Percentiles rank a stretch among this genome's conserved stretches.
Conservation (phyloP, 192 early-diverging fungal genomes). For the Podila epicladia region DNA sequence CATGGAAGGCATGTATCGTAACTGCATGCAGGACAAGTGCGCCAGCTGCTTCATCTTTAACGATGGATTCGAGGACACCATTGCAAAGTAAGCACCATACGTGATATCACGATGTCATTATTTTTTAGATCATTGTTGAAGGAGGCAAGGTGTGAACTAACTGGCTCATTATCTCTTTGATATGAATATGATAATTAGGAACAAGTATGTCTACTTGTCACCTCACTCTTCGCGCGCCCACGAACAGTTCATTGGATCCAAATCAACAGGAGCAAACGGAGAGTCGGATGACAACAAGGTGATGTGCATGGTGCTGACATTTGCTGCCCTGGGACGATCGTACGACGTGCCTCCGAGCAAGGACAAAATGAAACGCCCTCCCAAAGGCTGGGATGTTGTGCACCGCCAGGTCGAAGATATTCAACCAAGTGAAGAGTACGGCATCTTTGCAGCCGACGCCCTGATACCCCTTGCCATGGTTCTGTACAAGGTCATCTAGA, state of each 20-base stretch:
- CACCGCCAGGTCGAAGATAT: conserved; percentile 18
- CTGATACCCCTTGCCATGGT: conserved; percentile 46
- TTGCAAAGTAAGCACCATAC: conserved; percentile 29
- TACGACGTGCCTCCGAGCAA: conserved; percentile 35
- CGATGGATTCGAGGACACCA: conserved; percentile 38
- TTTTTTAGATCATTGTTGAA: background rate
- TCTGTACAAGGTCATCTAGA: conserved; percentile 37
- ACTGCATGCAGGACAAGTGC: conserved; percentile 53
- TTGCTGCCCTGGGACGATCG: conserved; percentile 26
- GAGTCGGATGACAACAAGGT: conserved; percentile 29
- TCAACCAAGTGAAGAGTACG: conserved; percentile 31
- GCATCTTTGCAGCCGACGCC: conserved; percentile 44
- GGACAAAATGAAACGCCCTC: conserved; percentile 41
- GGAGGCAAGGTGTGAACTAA: background rate
- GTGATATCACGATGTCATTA: background rate
- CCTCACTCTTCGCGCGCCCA: conserved; percentile 38
- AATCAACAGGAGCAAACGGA: background rate
- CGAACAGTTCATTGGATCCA: conserved; percentile 14
- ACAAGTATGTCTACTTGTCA: conserved; percentile 35
- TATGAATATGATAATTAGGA: conserved; percentile 1
- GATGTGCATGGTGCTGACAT: conserved; percentile 44
- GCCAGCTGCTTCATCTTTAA: conserved; percentile 48
- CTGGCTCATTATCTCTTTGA: background rate
- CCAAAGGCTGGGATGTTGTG: conserved; percentile 40
- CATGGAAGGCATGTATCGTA: conserved; percentile 48